Base-by-base conservation (phyloP, 2,329 filamentous ascomycete genomes). In the Coleophoma crateriformis region DNA sequence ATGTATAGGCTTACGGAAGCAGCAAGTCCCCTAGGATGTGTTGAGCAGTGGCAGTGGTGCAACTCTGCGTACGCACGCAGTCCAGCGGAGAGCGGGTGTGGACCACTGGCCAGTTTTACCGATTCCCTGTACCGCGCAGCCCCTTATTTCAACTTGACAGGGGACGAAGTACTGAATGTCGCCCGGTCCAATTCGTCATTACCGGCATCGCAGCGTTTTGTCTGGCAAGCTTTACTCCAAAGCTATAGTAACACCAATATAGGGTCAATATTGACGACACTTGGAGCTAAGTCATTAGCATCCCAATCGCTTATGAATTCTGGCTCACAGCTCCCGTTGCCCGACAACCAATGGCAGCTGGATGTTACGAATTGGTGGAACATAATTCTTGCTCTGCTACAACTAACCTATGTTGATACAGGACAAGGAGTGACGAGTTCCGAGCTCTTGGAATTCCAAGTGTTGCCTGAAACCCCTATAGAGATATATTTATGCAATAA, bases 331-430 rank as follows among this genome's bases (percentile, higher is more conserved):
- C 10, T 10, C n/a, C 33, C 33, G 10, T 35, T 35, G n/a, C 33
- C 33, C 10, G n/a, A n/a, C 10, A 35, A 35, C 33, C 33, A 35
- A 35, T 35, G 33, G 33, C 33, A 35, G 33, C 33, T 35, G 10
- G 33, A 35, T 35, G 33, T 35, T 35, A n/a, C 33, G 10, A 10
- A 10, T 10, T 35, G 33, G 33, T 35, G 14, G 14, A 17, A 10
- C 19, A 68, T 1, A 74, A 71, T 17, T 8, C 39, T 41, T 10
- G 39, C 39, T 11, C 8, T 15, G 8, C 14, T 15, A 17, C 14
- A 41, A 41, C 10, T n/a, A 35, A 10, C 10, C 10, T 35, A 10
- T n/a, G 33, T 35, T 10, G n/a, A 10, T 10, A n/a, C n/a, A 35
- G 33, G 10, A 10, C n/a, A 10, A 10, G 33, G 33, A n/a, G n/a